These are phyloP conservation scores for Lanmaoa pseudosensibilis DNA, from an alignment of 768 basidiomycete species.

Conservation along the genomic window DNA sequence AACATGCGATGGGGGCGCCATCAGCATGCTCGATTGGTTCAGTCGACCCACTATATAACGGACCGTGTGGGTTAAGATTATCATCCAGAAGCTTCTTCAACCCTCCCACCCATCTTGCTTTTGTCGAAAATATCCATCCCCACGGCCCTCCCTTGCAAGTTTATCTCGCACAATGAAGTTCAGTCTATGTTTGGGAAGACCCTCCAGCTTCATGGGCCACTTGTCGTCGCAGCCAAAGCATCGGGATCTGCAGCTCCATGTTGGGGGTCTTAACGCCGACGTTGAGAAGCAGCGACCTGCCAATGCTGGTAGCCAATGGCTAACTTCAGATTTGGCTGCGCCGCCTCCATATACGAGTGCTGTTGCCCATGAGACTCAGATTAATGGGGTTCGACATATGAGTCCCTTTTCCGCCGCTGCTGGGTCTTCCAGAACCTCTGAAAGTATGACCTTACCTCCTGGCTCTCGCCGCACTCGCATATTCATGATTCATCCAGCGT, in stretches of 20 bases:
- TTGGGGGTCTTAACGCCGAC: not conserved
- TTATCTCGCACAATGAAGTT: constrained; percentile 3
- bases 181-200: constrained; percentile 3
- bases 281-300: constrained; percentile 1
- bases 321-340: constrained; percentile 3
- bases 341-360: constrained; percentile 29
- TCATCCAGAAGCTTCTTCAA: no score
- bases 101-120: not conserved
- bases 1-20: no score
- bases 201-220: constrained; percentile 7
- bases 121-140: not conserved
- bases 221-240: constrained; percentile 13
- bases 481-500: constrained; percentile 25
- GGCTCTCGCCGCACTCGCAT: constrained; percentile 23
- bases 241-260: constrained; percentile 4
- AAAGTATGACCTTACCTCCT: constrained; percentile 22
- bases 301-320: not conserved
- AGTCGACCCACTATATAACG: not conserved
- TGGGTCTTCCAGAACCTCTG: constrained; percentile 4
- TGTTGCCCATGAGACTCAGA: constrained; percentile 5
- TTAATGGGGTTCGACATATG: not conserved
- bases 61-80: no score
- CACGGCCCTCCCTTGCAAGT: not conserved
- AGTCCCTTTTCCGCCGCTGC: constrained; percentile 2
- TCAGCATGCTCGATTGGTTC: not conserved